Evolutionary conservation across 495 filamentous ascomycete species (phyloP).

Genomic region (Aspergillus sclerotiicarbonarius): DNA sequence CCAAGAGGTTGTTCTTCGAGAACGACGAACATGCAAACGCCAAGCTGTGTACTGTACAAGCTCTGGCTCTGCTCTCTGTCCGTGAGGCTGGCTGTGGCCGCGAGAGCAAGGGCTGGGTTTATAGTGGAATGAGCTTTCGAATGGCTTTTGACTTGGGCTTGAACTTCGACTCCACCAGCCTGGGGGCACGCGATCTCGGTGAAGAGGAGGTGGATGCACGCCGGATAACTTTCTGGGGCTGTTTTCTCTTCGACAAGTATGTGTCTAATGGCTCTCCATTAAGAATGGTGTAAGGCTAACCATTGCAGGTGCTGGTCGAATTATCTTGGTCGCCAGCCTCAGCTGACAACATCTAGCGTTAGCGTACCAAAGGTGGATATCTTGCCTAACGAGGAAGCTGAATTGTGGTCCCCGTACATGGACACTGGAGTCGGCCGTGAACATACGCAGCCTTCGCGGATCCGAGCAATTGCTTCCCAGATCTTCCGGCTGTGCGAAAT

Average conservation of each 20-base stretch:
- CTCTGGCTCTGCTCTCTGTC: conserved; percentile 92
- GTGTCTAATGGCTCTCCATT: conserved; percentile 15
- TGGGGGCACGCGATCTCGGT: conserved; percentile 59
- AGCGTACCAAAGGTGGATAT: conserved; percentile 89
- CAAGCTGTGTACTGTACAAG: conserved; percentile 90
- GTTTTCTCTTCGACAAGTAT: conserved; percentile 92
- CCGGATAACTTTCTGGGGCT: conserved; percentile 96
- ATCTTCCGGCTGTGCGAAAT: conserved; percentile 87
- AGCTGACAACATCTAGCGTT: conserved; percentile 72
- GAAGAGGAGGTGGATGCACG: conserved; percentile 88
- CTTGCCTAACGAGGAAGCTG: conserved; percentile 83
- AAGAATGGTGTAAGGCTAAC: conserved; percentile 20
- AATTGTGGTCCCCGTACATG: conserved; percentile 84
- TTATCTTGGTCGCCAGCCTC: conserved; percentile 90
- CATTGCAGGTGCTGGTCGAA: conserved; percentile 83
- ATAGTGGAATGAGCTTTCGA: conserved; percentile 97
- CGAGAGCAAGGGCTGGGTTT: conserved; percentile 96
- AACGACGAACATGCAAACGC: conserved; percentile 93
- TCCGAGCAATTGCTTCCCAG: conserved; percentile 76
- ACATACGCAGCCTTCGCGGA: conserved; percentile 76
- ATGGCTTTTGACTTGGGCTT: conserved; percentile 95
- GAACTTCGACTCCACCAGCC: conserved; percentile 75
- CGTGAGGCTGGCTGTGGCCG: conserved; percentile 93
- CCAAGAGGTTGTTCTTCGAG: conserved; percentile 83
- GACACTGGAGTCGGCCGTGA: conserved; percentile 71